Conservation (phyloP, 2,329 filamentous ascomycete species). For the Talaromyces atroroseus region DNA sequence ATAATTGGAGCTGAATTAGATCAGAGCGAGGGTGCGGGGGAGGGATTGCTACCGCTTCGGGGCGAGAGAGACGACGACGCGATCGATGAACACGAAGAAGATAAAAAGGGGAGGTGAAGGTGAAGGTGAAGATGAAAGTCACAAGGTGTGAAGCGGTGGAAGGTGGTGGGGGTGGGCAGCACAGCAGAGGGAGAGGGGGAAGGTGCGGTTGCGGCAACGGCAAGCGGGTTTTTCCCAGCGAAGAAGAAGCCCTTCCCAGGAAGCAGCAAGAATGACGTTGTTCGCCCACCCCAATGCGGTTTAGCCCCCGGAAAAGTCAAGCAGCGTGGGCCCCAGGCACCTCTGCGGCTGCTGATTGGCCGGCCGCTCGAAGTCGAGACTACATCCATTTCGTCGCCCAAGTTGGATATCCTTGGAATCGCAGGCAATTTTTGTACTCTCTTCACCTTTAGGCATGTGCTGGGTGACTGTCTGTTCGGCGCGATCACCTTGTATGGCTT, state of each 20-base stretch:
- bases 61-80: background rate
- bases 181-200: background rate
- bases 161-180: slow-evolving; percentile 5
- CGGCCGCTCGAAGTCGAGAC: background rate
- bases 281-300: background rate
- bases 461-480: no score
- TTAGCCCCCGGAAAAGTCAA: background rate
- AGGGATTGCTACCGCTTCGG: background rate
- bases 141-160: background rate
- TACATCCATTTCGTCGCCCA: background rate
- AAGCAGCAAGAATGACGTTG: slow-evolving; percentile 15
- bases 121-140: background rate
- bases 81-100: background rate
- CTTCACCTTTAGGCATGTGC: no score
- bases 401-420: no score
- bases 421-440: no score
- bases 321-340: background rate
- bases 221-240: background rate
- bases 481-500: no score
- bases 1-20: background rate
- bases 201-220: background rate
- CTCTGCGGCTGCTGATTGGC: background rate
- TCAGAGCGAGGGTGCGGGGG: background rate
- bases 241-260: slow-evolving; percentile 1
- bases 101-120: background rate